These are phyloP conservation scores for Brassica incana DNA, from an alignment of 345 rosid genomes.

Conservation along the genomic window DNA sequence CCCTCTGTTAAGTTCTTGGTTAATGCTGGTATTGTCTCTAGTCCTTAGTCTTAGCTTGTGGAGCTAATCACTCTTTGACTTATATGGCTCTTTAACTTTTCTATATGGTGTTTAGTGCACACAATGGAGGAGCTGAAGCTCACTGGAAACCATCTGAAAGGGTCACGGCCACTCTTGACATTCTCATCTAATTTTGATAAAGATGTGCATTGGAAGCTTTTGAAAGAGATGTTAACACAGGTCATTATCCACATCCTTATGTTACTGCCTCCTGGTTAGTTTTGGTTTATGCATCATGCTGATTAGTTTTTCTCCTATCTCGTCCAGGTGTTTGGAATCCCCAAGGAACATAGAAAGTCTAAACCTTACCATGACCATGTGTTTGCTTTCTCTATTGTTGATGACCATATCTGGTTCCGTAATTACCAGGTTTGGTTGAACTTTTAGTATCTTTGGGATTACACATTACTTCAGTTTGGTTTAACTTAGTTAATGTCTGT, in stretches of 20 bases:
- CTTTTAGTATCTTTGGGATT: slow-evolving; percentile 6
- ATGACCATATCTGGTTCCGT: slow-evolving; percentile 97
- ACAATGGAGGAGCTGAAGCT: slow-evolving; percentile 97
- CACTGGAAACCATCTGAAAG: slow-evolving; percentile 91
- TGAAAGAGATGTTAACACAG: slow-evolving; percentile 88
- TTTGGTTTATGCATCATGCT: not conserved
- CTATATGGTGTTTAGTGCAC: slow-evolving; percentile 41
- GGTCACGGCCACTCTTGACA: slow-evolving; percentile 82
- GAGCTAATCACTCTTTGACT: slow-evolving; percentile 10
- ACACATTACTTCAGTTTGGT: not conserved
- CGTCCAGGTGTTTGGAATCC: slow-evolving; percentile 77
- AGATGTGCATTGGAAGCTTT: slow-evolving; percentile 84
- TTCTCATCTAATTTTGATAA: slow-evolving; percentile 85
- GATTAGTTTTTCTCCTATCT: not conserved
- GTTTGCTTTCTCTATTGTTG: slow-evolving; percentile 90
- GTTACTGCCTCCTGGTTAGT: not conserved
- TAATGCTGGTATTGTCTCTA: slow-evolving; percentile 67
- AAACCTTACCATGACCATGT: slow-evolving; percentile 97
- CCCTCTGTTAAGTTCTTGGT: slow-evolving; percentile 96
- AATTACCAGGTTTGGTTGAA: slow-evolving; percentile 81
- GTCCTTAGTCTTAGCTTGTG: slow-evolving; percentile 3
- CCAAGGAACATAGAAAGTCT: slow-evolving; percentile 87
- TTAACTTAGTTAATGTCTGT: not conserved
- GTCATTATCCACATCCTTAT: slow-evolving; percentile 28
- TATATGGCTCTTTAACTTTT: not conserved